Conservation (phyloP, 2,329 filamentous ascomycete genomes). For the Rhynchosporium agropyri region DNA sequence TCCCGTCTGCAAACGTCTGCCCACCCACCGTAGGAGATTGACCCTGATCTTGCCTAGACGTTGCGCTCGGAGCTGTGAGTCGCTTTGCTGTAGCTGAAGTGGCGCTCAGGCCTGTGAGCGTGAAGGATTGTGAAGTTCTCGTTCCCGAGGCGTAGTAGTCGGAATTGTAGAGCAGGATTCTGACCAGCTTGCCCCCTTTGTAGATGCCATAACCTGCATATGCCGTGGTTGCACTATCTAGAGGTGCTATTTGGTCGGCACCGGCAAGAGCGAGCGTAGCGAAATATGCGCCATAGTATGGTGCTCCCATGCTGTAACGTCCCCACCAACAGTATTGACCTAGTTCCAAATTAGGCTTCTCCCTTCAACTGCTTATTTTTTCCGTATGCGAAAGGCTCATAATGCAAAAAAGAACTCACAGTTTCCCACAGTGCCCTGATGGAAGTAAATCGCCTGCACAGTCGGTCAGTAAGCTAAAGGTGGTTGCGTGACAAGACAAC, state of each 20-base stretch:
- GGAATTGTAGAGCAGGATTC: constrained; percentile 37
- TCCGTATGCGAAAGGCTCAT: too few relatives aligned
- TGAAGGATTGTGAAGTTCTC: constrained; percentile 32
- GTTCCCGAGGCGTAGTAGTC: constrained; percentile 36
- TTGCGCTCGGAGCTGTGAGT: constrained; percentile 47
- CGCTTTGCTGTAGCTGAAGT: constrained; percentile 33
- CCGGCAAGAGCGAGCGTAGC: constrained; percentile 36
- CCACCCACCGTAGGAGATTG: constrained; percentile 49
- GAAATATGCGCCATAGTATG: constrained; percentile 40
- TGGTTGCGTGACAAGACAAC: too few relatives aligned
- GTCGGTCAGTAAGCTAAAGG: too few relatives aligned
- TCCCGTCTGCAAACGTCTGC: constrained; percentile 50
- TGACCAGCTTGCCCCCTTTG: constrained; percentile 25
- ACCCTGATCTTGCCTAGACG: constrained; percentile 47
- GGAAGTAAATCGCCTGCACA: constrained; percentile 35
- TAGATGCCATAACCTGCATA: constrained; percentile 37
- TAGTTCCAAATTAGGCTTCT: background rate
- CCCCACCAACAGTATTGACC: constrained; percentile 44
- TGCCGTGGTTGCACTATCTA: constrained; percentile 31
- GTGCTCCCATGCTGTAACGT: constrained; percentile 33
- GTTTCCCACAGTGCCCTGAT: constrained; percentile 38
- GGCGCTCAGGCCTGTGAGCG: constrained; percentile 28
- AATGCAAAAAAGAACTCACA: too few relatives aligned
- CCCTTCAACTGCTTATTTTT: too few relatives aligned
- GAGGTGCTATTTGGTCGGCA: constrained; percentile 31